Conservation (phyloP, 306 rosid species). For the cucumber (Cucumis sativus) region DNA sequence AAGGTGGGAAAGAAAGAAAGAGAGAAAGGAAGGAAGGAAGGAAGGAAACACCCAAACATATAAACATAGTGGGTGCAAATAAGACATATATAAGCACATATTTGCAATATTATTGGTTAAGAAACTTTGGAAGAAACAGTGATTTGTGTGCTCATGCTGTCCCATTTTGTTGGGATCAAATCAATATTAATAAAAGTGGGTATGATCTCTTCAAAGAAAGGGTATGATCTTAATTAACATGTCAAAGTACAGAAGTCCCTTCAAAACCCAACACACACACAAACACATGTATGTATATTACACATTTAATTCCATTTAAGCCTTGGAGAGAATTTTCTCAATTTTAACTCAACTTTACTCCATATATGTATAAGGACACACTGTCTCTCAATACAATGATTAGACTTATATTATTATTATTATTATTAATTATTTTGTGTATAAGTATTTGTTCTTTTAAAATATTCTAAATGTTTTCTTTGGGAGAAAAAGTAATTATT, state of each 20-base stretch:
- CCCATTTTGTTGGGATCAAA: slow-evolving; percentile 2
- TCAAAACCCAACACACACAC: neutral
- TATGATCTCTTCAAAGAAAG: neutral
- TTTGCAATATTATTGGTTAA: neutral
- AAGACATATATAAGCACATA: neutral
- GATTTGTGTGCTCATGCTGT: neutral
- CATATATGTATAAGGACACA: too few species aligned
- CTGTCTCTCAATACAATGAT: too few species aligned
- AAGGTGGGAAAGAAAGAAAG: slow-evolving; percentile 10
- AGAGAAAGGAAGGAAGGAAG: neutral
- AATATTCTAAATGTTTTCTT: too few species aligned
- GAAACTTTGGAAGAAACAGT: neutral
- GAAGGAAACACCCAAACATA: neutral
- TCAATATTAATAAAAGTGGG: neutral
- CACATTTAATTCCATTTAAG: neutral
- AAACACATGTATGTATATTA: too few species aligned
- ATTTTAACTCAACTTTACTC: too few species aligned
- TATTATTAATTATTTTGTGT: too few species aligned
- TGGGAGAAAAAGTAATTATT: too few species aligned
- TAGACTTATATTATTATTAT: too few species aligned
- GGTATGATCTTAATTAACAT: neutral
- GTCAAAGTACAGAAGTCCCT: neutral
- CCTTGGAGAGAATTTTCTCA: neutral
- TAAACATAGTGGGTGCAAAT: neutral
- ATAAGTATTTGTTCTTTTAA: too few species aligned